phyloP scores from a whole-genome alignment of 1,284 basidiomycete genomes.

The Sanghuangporus sanghuang region DNA sequence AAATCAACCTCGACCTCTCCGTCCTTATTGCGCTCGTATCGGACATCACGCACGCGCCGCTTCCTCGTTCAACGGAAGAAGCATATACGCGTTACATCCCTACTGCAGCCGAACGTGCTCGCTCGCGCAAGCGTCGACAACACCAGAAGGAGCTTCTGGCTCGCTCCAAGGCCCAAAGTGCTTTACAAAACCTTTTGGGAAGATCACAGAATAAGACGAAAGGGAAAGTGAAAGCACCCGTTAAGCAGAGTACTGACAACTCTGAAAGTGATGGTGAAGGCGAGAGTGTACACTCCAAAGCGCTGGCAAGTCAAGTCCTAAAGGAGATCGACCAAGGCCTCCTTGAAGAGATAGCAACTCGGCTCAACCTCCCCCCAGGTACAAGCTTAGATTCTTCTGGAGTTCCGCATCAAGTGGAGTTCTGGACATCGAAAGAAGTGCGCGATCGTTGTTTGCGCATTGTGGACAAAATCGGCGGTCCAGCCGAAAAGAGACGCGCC shows the following conservation, averaged over 20 bases:
- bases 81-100: constrained; percentile 61
- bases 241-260: constrained; percentile 14
- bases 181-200: background rate
- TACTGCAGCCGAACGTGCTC: constrained; percentile 47
- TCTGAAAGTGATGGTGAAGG: constrained; percentile 28
- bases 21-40: constrained; percentile 78
- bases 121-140: constrained; percentile 42
- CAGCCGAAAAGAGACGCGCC: constrained; percentile 53
- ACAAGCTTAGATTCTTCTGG: background rate
- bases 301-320: constrained; percentile 57
- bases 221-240: background rate
- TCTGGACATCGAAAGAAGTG: constrained; percentile 78
- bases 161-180: constrained; percentile 2
- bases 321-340: constrained; percentile 70
- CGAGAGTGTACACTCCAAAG: constrained; percentile 51
- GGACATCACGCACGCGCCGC: constrained; percentile 70
- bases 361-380: constrained; percentile 26
- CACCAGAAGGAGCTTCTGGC: constrained; percentile 13
- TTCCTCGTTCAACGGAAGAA: constrained; percentile 53
- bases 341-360: constrained; percentile 56
- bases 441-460: constrained; percentile 63
- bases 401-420: constrained; percentile 32
- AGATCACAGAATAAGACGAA: constrained; percentile 1
- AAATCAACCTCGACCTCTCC: constrained; percentile 77
- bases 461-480: constrained; percentile 67